Evolutionary conservation across 768 basidiomycete species (phyloP).

Genomic region (Boletus pseudo-olivaceus): DNA sequence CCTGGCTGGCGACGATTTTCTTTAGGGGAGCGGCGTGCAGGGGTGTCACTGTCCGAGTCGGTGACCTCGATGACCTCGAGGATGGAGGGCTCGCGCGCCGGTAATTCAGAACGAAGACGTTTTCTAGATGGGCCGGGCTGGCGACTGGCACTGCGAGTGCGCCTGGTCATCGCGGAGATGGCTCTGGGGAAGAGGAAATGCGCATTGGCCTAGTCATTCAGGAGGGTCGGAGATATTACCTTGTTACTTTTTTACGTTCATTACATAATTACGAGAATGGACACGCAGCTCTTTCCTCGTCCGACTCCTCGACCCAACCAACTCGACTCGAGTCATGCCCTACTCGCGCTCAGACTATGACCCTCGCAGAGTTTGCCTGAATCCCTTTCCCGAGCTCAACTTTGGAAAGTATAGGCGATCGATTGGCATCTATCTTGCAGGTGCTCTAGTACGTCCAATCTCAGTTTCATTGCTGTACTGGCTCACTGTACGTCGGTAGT

Average conservation of each 20-base stretch:
- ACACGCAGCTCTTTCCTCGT: background rate
- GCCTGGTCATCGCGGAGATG: slow-evolving; percentile 8
- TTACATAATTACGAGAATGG: slow-evolving; percentile 15
- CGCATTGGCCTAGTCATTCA: slow-evolving; percentile 15
- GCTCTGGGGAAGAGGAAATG: slow-evolving; percentile 27
- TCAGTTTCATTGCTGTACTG: background rate
- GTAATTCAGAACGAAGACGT: slow-evolving; percentile 1
- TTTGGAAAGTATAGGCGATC: slow-evolving; percentile 77
- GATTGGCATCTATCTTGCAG: slow-evolving; percentile 86
- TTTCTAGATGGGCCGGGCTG: slow-evolving; percentile 21
- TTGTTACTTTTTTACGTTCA: background rate
- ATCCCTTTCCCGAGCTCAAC: slow-evolving; percentile 76
- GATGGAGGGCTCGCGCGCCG: slow-evolving; percentile 7
- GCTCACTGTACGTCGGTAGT: slow-evolving; percentile 43
- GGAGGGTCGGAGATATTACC: background rate
- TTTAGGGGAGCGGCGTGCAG: slow-evolving; percentile 1
- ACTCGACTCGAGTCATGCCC: slow-evolving; percentile 32
- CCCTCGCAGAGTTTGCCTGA: slow-evolving; percentile 82
- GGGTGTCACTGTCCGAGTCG: slow-evolving; percentile 45
- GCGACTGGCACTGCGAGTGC: slow-evolving; percentile 18
- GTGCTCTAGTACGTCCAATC: slow-evolving; percentile 71
- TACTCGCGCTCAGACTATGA: slow-evolving; percentile 75
- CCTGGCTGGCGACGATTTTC: background rate
- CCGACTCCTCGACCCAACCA: background rate
- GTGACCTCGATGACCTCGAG: slow-evolving; percentile 47